Conservation (phyloP, 176 grass and related monocot species). For the Pontederia paniculata region DNA sequence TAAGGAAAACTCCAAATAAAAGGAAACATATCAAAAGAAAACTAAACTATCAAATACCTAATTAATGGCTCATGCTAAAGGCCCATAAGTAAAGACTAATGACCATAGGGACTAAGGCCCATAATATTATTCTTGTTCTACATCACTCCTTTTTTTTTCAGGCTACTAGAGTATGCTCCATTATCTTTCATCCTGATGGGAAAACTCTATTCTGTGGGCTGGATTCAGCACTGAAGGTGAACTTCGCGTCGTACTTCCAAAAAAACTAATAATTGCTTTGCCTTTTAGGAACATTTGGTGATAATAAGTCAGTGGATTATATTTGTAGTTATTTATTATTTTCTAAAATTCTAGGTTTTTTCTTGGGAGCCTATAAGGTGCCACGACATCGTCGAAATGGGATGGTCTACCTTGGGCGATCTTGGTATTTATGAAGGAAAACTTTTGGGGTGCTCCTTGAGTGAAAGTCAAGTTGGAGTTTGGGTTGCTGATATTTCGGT, state of each 20-base stretch:
- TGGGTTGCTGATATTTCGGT: conserved; percentile 98
- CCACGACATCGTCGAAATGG: conserved; percentile 81
- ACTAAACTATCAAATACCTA: no score
- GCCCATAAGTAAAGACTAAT: no score
- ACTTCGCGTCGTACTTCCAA: no score
- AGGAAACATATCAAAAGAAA: no score
- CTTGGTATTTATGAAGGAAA: conserved; percentile 98
- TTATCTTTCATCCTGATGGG: conserved; percentile 94
- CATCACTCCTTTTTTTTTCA: conserved; percentile 19
- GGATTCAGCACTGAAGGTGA: conserved; percentile 70
- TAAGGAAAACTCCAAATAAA: no score
- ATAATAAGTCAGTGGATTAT: background rate
- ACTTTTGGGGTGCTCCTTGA: conserved; percentile 83
- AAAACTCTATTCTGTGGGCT: conserved; percentile 88
- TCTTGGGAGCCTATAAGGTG: conserved; percentile 97
- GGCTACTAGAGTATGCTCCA: conserved; percentile 52
- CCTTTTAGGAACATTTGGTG: conserved; percentile 1
- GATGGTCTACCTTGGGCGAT: conserved; percentile 80
- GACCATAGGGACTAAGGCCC: no score
- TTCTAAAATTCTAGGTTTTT: conserved; percentile 53
- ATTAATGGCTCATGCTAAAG: no score
- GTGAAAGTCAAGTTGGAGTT: conserved; percentile 64
- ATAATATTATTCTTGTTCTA: conserved; percentile 3
- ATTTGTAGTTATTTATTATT: conserved; percentile 11
- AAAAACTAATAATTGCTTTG: no score